Evolutionary conservation across 805 yeast genomes (phyloP), one percentile per base, ranked within the genome.

Genomic region (Kazachstania taianensis): DNA sequence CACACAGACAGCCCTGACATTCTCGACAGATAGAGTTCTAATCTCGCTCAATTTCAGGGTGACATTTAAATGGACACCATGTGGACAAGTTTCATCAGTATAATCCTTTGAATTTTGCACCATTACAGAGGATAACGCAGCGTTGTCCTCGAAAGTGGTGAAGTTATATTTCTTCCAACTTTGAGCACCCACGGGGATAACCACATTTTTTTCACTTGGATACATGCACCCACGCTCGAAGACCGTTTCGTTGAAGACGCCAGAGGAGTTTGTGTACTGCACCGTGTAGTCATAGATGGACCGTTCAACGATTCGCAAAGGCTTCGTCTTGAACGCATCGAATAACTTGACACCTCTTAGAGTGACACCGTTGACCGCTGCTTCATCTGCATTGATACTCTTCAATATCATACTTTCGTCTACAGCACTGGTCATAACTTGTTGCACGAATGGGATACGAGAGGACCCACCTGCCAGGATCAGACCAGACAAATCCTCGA

Each of bases 341-440:
- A 85, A 74, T 26, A 84, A 63, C 32, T 75, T 67, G 28, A 85
- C 80, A 15, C 92, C 97, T 44, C 86, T 72, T 26, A 81, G 63
- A n/a, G 95, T 75, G 2, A 94, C 75, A 33, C 98, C 98, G 48
- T 83, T 68, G 10, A 84, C 95, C 35, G 84, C 84, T 30, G 96
- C 78, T 63, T 92, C 98, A 59, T 92, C 98, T 0, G 98, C 92
- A 58, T 92, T 92, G 30, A 92, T 94, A 35, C 79, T 83, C 57
- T 79, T 85, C 16, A 94, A 69, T 27, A 87, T 66, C 33, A 65
- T 53, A 2, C 73, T 78, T 14, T 73, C 73, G 1, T 80, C 84
- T 28, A 78, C 61, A 30, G 75, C 63, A 2, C 70, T 53, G 2
- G 55, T 42, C 40, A 84, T 62, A 36, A 69, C 72, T 38, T 72